Evolutionary conservation across 202 grass and related monocot species (phyloP).

Genomic region (Dendrocalamus latiflorus): DNA sequence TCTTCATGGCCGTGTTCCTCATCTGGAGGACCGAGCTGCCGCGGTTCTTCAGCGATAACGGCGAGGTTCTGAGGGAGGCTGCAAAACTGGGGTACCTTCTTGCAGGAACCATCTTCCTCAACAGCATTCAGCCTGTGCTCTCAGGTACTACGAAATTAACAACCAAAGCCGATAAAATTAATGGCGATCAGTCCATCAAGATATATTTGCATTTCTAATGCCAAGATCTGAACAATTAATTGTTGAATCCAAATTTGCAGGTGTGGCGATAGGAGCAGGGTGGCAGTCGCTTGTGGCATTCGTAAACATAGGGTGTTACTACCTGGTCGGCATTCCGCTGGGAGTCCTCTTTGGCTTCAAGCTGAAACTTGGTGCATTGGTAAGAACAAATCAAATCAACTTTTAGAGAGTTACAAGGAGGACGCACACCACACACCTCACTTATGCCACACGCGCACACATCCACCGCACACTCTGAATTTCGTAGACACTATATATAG

Average conservation of each 20-base stretch:
- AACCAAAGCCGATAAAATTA: background rate
- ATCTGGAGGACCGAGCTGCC: slow-evolving; percentile 51
- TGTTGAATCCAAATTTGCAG: slow-evolving; percentile 23
- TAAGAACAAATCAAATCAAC: slow-evolving; percentile 16
- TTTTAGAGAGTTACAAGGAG: too few species aligned
- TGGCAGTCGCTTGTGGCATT: slow-evolving; percentile 82
- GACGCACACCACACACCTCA: too few species aligned
- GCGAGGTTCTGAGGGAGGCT: slow-evolving; percentile 50
- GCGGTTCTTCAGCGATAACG: slow-evolving; percentile 63
- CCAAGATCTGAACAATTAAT: slow-evolving; percentile 1
- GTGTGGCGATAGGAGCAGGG: slow-evolving; percentile 89
- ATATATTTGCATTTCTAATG: background rate
- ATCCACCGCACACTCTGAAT: too few species aligned
- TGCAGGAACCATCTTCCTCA: slow-evolving; percentile 74
- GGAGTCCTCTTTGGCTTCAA: slow-evolving; percentile 80
- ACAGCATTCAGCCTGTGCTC: slow-evolving; percentile 89
- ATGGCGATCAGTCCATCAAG: background rate
- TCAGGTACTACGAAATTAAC: slow-evolving; percentile 38
- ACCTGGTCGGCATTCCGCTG: slow-evolving; percentile 72
- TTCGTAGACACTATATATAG: background rate
- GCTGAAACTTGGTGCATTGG: slow-evolving; percentile 58
- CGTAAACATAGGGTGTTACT: slow-evolving; percentile 83
- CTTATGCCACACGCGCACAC: too few species aligned
- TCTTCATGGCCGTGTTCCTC: slow-evolving; percentile 65
- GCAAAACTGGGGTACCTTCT: slow-evolving; percentile 69